These are phyloP conservation scores for Plasmopara muralis DNA, from an alignment of 352 stramenopile species.

Conservation along the genomic window DNA sequence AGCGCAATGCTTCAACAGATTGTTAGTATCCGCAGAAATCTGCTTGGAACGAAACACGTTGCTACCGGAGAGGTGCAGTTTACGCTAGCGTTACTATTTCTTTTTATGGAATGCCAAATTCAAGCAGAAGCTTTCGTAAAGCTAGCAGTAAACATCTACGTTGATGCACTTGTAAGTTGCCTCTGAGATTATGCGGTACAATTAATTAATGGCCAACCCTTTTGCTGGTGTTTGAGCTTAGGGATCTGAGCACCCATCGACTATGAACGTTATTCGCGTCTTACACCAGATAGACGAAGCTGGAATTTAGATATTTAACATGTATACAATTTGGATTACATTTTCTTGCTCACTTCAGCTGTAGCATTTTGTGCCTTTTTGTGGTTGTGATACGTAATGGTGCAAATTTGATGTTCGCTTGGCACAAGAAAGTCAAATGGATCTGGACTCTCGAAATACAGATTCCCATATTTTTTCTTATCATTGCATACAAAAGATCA, in stretches of 20 bases:
- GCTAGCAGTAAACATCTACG: conserved; percentile 51
- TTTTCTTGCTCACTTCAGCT: conserved; percentile 5
- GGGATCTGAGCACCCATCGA: conserved; percentile 53
- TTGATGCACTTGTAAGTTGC: conserved; percentile 39
- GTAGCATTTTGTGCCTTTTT: conserved; percentile 9
- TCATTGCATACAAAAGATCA: no score
- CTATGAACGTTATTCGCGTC: conserved; percentile 46
- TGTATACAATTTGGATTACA: conserved; percentile 1
- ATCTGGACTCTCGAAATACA: conserved; percentile 60
- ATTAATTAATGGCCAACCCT: conserved; percentile 1
- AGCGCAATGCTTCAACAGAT: conserved; percentile 57
- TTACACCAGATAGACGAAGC: conserved; percentile 45
- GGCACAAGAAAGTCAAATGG: conserved; percentile 60
- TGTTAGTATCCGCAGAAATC: conserved; percentile 26
- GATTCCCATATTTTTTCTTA: conserved; percentile 42
- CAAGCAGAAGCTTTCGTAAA: conserved; percentile 46
- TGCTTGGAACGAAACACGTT: conserved; percentile 43
- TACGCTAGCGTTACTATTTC: conserved; percentile 45
- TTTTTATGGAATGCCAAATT: conserved; percentile 44
- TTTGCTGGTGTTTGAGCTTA: conserved; percentile 7
- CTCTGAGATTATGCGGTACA: conserved; percentile 2
- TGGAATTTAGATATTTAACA: conserved; percentile 23
- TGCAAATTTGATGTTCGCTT: conserved; percentile 45
- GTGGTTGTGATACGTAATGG: conserved; percentile 47
- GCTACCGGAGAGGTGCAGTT: conserved; percentile 56